Conservation (phyloP, 2,329 filamentous ascomycete genomes). For the Dothiorella sarmentorum region DNA sequence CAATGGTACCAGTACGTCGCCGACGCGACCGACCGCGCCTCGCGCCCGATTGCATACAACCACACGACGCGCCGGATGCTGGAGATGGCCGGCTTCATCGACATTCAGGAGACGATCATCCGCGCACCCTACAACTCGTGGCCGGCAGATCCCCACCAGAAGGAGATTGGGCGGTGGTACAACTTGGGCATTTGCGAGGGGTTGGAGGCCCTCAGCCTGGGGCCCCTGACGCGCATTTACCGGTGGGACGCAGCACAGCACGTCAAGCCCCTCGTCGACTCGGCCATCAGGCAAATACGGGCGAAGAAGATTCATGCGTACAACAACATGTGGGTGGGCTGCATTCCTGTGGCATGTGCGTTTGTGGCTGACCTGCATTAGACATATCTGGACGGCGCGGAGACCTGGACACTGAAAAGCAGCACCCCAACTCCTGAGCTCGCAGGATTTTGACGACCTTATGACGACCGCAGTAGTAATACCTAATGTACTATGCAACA, state of each 20-base stretch:
- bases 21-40: slow-evolving; percentile 62
- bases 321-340: slow-evolving; percentile 76
- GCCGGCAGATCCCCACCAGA: slow-evolving; percentile 61
- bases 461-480: slow-evolving; percentile 20
- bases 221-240: slow-evolving; percentile 65
- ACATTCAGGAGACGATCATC: slow-evolving; percentile 69
- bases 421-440: not conserved
- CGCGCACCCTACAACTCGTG: slow-evolving; percentile 72
- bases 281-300: slow-evolving; percentile 66
- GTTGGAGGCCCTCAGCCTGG: slow-evolving; percentile 69
- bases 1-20: slow-evolving; percentile 69
- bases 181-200: slow-evolving; percentile 73
- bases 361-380: slow-evolving; percentile 23
- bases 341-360: slow-evolving; percentile 22
- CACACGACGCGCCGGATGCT: slow-evolving; percentile 60
- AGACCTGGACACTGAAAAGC: slow-evolving; percentile 40
- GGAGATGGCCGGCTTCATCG: slow-evolving; percentile 69
- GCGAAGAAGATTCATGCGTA: slow-evolving; percentile 67
- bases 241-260: slow-evolving; percentile 57
- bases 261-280: slow-evolving; percentile 59
- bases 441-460: slow-evolving; percentile 13
- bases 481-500: slow-evolving; percentile 20
- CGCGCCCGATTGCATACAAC: slow-evolving; percentile 65
- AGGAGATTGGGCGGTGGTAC: slow-evolving; percentile 76
- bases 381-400: slow-evolving; percentile 48